Evolutionary conservation across 2,329 filamentous ascomycete species (phyloP).

Genomic region (Fusarium continuum): DNA sequence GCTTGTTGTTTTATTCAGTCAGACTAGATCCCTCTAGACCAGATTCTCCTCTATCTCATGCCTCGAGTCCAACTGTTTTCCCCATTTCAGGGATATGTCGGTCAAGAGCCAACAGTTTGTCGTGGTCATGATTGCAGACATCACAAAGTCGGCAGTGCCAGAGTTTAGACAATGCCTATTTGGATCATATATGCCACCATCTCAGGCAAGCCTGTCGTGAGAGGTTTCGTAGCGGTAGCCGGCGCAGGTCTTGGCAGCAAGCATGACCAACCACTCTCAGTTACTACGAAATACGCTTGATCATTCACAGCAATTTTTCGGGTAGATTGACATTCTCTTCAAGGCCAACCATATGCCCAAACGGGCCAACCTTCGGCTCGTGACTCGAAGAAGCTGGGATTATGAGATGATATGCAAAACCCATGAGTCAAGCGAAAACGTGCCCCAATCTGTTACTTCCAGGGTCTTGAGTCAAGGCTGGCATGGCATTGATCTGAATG

Average conservation of each 20-base stretch:
- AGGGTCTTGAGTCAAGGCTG: constrained; percentile 19
- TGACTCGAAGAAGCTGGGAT: constrained; percentile 41
- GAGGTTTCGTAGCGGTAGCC: constrained; percentile 18
- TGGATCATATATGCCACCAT: neutral
- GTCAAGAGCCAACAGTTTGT: constrained; percentile 4
- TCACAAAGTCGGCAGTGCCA: neutral
- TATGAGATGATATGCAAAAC: constrained; percentile 48
- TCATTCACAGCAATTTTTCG: constrained; percentile 13
- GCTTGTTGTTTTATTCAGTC: constrained; percentile 1
- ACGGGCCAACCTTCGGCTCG: constrained; percentile 33
- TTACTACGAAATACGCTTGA: constrained; percentile 19
- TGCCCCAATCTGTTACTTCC: constrained; percentile 26
- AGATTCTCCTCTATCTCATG: neutral
- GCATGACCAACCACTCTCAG: constrained; percentile 23
- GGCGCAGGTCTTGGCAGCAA: constrained; percentile 33
- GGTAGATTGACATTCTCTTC: constrained; percentile 4
- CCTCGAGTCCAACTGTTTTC: neutral
- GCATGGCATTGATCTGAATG: constrained; percentile 13
- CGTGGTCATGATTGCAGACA: neutral
- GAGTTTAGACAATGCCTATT: neutral
- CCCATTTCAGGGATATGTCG: neutral
- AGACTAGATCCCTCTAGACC: neutral
- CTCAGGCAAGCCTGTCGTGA: constrained; percentile 12
- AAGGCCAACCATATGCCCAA: constrained; percentile 33
- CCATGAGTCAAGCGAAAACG: constrained; percentile 49